Conservation (phyloP, 306 rosid genomes). For the Lupinus albus region DNA sequence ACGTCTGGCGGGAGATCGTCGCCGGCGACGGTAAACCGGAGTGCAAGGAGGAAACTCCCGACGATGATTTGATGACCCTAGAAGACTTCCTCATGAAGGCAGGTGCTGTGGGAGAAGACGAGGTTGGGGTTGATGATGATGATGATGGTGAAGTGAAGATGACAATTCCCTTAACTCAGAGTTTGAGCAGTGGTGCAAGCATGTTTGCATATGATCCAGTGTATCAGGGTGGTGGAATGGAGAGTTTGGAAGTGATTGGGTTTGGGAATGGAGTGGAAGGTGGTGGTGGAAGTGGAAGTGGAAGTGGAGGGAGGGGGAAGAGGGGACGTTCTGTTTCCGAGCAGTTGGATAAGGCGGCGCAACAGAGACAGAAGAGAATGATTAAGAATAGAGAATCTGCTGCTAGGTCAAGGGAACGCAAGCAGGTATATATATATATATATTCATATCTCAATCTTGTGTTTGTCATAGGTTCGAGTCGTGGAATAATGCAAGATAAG, state of each 20-base stretch:
- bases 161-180: slow-evolving; percentile 45
- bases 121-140: background rate
- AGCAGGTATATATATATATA: slow-evolving; percentile 33
- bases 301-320: slow-evolving; percentile 39
- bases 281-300: slow-evolving; percentile 46
- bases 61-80: slow-evolving; percentile 76
- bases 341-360: slow-evolving; percentile 48
- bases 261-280: slow-evolving; percentile 62
- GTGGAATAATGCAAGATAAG: no score
- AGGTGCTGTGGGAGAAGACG: slow-evolving; percentile 47
- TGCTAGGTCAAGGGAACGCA: slow-evolving; percentile 53
- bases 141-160: slow-evolving; percentile 58
- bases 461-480: no score
- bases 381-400: slow-evolving; percentile 55
- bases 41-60: slow-evolving; percentile 68
- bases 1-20: slow-evolving; percentile 88
- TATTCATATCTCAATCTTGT: no score
- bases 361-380: slow-evolving; percentile 53
- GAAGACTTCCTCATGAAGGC: slow-evolving; percentile 87
- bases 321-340: slow-evolving; percentile 49
- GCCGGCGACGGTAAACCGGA: slow-evolving; percentile 63
- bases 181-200: slow-evolving; percentile 64
- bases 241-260: slow-evolving; percentile 59
- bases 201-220: slow-evolving; percentile 54
- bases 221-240: slow-evolving; percentile 32